Conservation (phyloP, 306 rosid genomes). For the Inga oerstediana region DNA sequence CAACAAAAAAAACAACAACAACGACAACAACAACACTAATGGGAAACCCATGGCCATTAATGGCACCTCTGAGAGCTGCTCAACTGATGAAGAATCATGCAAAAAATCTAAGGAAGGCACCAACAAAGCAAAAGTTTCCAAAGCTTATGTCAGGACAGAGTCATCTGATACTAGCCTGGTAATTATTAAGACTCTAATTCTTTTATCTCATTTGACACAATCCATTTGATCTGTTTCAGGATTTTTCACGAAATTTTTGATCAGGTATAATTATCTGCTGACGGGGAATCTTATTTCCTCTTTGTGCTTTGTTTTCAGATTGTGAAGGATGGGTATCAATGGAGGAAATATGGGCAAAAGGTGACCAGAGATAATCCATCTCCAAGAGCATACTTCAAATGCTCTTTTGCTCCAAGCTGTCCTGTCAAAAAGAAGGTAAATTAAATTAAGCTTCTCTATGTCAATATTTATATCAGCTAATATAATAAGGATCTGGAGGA, state of each 20-base stretch:
- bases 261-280: conserved; percentile 26
- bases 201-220: neutral
- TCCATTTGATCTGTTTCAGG: neutral
- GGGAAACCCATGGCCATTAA: conserved; percentile 45
- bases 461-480: neutral
- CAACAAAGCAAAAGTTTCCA: conserved; percentile 67
- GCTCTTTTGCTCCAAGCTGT: conserved; percentile 97
- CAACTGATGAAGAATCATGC: conserved; percentile 83
- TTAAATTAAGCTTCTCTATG: neutral
- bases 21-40: neutral
- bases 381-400: conserved; percentile 98
- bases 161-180: conserved; percentile 86
- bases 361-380: conserved; percentile 98
- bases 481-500: neutral
- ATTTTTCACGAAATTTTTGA: neutral
- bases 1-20: neutral
- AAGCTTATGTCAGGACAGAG: conserved; percentile 65
- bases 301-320: conserved; percentile 50
- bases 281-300: conserved; percentile 25
- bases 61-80: conserved; percentile 87
- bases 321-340: conserved; percentile 97
- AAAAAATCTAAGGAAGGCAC: conserved; percentile 81
- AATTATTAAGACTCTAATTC: conserved; percentile 36
- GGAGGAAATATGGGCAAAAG: conserved; percentile 99
- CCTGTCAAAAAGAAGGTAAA: conserved; percentile 98